Conservation (phyloP, 2,329 filamentous ascomycete species). For the Talaromyces sp. region DNA sequence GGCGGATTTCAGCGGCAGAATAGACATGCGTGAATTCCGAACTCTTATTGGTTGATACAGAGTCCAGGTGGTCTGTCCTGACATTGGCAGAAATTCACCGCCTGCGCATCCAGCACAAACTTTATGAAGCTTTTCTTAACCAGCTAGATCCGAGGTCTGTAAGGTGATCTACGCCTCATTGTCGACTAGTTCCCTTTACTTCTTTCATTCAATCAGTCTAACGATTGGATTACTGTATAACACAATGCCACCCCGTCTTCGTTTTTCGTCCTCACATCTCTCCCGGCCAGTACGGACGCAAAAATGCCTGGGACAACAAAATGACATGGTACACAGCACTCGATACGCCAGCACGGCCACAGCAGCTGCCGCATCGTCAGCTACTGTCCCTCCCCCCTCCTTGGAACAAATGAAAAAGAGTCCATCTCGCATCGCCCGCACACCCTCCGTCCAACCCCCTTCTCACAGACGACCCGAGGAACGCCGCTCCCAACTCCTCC, state of each 20-base stretch:
- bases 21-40: neutral
- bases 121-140: slow-evolving; percentile 15
- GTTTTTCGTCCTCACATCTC: slow-evolving; percentile 36
- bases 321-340: slow-evolving; percentile 33
- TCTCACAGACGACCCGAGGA: slow-evolving; percentile 82
- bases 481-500: slow-evolving; percentile 83
- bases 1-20: slow-evolving; percentile 19
- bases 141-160: neutral
- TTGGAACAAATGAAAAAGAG: slow-evolving; percentile 46
- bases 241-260: slow-evolving; percentile 55
- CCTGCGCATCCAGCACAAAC: slow-evolving; percentile 10
- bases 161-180: neutral
- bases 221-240: neutral
- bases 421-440: slow-evolving; percentile 15
- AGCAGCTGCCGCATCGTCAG: slow-evolving; percentile 50
- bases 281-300: slow-evolving; percentile 36
- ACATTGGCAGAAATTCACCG: slow-evolving; percentile 27
- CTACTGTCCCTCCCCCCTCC: slow-evolving; percentile 37
- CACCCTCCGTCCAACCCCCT: slow-evolving; percentile 69
- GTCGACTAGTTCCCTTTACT: too few species aligned
- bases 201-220: neutral
- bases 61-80: neutral
- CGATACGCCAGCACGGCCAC: slow-evolving; percentile 45
- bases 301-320: slow-evolving; percentile 38
- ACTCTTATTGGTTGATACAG: neutral